phyloP scores from a whole-genome alignment of 2,329 filamentous ascomycete genomes.

The Colletotrichum sp. region DNA sequence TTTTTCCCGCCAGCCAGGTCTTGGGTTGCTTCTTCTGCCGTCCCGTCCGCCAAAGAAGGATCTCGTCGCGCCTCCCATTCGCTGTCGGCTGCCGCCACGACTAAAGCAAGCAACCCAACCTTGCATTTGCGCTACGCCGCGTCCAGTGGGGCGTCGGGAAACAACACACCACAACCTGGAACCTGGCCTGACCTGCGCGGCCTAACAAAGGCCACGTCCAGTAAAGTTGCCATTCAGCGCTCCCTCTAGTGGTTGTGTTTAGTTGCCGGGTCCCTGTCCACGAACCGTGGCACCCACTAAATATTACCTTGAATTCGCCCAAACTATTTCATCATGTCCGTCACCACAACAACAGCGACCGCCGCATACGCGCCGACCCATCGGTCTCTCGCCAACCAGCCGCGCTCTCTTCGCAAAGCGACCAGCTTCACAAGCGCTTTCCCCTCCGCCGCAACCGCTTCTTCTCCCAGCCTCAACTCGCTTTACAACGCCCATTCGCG shows the following conservation, averaged over 20 bases:
- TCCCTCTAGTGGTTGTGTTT: not conserved
- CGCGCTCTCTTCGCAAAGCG: conserved; percentile 48
- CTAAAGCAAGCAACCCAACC: conserved; percentile 4
- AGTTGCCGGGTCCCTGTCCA: conserved; percentile 3
- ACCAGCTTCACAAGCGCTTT: conserved; percentile 38
- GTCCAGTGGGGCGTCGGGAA: conserved; percentile 10
- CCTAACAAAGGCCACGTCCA: not conserved
- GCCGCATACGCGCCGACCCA: conserved; percentile 20
- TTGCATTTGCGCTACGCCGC: conserved; percentile 1
- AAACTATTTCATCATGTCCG: conserved; percentile 17
- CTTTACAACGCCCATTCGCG: conserved; percentile 56
- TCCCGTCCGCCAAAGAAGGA: not conserved
- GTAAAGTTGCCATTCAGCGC: conserved; percentile 3
- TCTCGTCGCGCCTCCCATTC: not conserved
- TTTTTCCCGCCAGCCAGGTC: not conserved
- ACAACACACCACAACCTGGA: conserved; percentile 13
- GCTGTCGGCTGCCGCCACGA: not conserved
- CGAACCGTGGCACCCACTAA: conserved; percentile 8
- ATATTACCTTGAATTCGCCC: not conserved
- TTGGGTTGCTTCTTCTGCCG: not conserved
- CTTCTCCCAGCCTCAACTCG: conserved; percentile 63
- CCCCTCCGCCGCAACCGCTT: conserved; percentile 45
- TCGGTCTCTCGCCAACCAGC: conserved; percentile 19
- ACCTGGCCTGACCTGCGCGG: conserved; percentile 15
- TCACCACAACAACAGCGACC: conserved; percentile 22